Base-by-base conservation (phyloP, 352 stramenopile species). In the Phytophthora crassamura region DNA sequence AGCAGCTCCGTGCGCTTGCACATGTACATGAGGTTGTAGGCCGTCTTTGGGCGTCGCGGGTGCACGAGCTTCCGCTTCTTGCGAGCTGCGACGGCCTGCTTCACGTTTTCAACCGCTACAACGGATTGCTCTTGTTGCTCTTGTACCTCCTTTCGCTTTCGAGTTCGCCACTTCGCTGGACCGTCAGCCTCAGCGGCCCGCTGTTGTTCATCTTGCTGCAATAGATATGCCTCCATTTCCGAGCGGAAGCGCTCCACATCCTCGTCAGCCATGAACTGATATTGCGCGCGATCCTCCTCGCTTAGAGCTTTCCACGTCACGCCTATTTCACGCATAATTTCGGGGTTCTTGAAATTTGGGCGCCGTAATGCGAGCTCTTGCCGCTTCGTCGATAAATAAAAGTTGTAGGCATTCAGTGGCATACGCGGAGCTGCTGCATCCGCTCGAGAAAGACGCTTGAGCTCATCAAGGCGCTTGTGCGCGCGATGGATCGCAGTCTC, bases 11-110 rank as follows among this genome's bases (percentile, higher is more conserved):
- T 64, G 22, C 77, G 78, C 67, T 84, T 80, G 3, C 75, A 77
- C 64, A 88, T 75, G 46, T 83, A 88, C 77, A 88, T 88, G 22
- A 88, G 65, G 50, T 88, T 88, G 67, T 82, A 88, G 12, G 79
- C 79, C 8, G 77, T 84, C 46, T 86, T 73, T 2, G 77, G 77
- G 1, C 64, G 68, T 0, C 73, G 70, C 10, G 78, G 78, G 3
- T 51, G 47, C 15, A 41, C 47, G 12, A 50, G 30, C 39, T 81
- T 75, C 48, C 74, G 62, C 25, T 70, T 68, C 15, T 77, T 77
- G 34, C 60, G 45, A 7, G 22, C 38, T 35, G 35, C 48, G 36
- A 9, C 34, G n/a, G 49, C 39, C 32, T 20, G 18, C 11, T 61
- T 68, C 8, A 52, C 41, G 48, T 50, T 15, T 22, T 48, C 30